Evolutionary conservation across 148 eudicot species (phyloP), one percentile per base, ranked within the genome.

Genomic region (Polygonum maritimum): DNA sequence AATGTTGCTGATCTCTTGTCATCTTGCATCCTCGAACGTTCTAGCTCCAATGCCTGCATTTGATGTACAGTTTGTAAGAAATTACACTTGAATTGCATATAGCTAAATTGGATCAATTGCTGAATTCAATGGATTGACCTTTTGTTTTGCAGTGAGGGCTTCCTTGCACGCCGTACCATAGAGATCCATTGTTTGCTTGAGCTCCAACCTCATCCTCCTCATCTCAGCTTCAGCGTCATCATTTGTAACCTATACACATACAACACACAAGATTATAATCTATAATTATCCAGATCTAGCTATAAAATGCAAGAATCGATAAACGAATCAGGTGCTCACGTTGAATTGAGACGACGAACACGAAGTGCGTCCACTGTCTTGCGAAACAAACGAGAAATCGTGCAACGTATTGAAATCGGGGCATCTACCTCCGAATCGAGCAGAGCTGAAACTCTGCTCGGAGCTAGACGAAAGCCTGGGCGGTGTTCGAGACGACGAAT

Each of bases 81-180:
- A 31, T 16, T 72, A 33, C 3, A 15, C 2, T 75, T 7, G 22
- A 39, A 44, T 19, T 10, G 26, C 26, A 39, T 2, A 18, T 26
- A 26, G 31, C 19, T 36, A 2, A 2, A 69, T 7, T 77, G 2
- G 38, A 33, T 22, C 14, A 35, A 62, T 33, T 62, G 69, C 31
- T 48, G 12, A 7, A 48, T 39, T 39, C 41, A 39, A 6, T 7
- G 47, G 9, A 36, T 36, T 35, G 7, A 85, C 98, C 92, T 86
- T 87, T 76, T 94, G 90, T 79, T 85, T 86, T 49, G 97, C 96
- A 49, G 84, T 47, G 47, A 90, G 81, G 76, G 98, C 98, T 86
- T 94, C 97, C 81, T 89, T 94, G 84, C 98, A 94, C 11, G 93
- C 98, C 74, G 94, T 83, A 55, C 92, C 89, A 31, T 94, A 94